Conservation (phyloP, 805 yeast genomes). For the Crinitomyces ghanaensis region DNA sequence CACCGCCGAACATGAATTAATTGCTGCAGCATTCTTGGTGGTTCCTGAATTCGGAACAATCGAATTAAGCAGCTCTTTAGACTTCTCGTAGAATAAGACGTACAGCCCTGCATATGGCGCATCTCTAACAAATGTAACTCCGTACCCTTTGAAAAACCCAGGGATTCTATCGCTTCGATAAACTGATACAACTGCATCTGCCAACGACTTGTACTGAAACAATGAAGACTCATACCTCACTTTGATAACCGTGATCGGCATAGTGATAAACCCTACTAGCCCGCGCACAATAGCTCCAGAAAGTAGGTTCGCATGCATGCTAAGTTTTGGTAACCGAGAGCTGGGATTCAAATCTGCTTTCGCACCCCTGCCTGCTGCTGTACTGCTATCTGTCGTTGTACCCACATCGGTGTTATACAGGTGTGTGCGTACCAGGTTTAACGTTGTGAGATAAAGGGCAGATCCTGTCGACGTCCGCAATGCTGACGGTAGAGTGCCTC, state of each 20-base stretch:
- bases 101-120: slow-evolving; percentile 96
- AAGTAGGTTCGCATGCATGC: slow-evolving; percentile 54
- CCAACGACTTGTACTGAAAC: slow-evolving; percentile 55
- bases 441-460: slow-evolving; percentile 67
- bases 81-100: slow-evolving; percentile 70
- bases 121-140: slow-evolving; percentile 80
- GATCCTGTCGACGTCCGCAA: slow-evolving; percentile 84
- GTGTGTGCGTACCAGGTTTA: slow-evolving; percentile 47
- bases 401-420: slow-evolving; percentile 30
- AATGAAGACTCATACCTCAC: slow-evolving; percentile 79
- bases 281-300: slow-evolving; percentile 77
- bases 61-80: slow-evolving; percentile 46
- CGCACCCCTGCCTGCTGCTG: neutral
- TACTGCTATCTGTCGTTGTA: neutral
- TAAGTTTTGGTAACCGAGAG: slow-evolving; percentile 50
- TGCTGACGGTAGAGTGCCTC: slow-evolving; percentile 89
- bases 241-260: slow-evolving; percentile 90
- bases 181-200: slow-evolving; percentile 49
- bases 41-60: slow-evolving; percentile 21
- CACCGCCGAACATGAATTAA: slow-evolving; percentile 70
- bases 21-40: slow-evolving; percentile 36
- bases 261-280: slow-evolving; percentile 70
- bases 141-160: slow-evolving; percentile 80
- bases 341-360: slow-evolving; percentile 1
- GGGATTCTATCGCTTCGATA: slow-evolving; percentile 38